Evolutionary conservation across 2,329 filamentous ascomycete genomes (phyloP), one percentile per base, ranked within the genome.

Genomic region (Xylaria hypoxylon): DNA sequence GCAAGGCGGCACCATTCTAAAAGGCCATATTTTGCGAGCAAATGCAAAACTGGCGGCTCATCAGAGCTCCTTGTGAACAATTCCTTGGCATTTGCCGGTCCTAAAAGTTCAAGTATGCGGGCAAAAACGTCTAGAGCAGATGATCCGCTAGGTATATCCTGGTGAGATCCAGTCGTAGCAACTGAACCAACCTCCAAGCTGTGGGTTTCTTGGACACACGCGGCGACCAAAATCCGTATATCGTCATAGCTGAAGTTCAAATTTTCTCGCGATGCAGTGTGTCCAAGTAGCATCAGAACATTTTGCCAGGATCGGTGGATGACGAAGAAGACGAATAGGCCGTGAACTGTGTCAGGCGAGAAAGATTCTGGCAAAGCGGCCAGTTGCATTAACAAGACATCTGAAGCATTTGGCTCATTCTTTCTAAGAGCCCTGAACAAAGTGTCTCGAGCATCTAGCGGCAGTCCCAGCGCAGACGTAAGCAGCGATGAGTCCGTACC

Each of bases 1-100:
- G 19, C 28, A 15, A 47, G 19, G 40, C 44, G 56, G 28, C 44
- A 59, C 56, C 56, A 59, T 48, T 59, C 24, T 19, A 48, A 33
- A 15, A 59, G 56, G 44, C 56, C 56, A 59, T 47, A 6, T 24
- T 59, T 59, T n/a, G 56, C 44, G 2, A 59, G 40, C 3, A 48
- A 24, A 38, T 44, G 38, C 2, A 44, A 10, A 19, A 47, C n/a
- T 13, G 26, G 28, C 17, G 11, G n/a, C 4, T 45, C 53, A 33
- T 57, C 35, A 13, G 24, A 5, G 2, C 11, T 10, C 6, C n/a
- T 45, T 15, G 26, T 57, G 38, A 31, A 22, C 38, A 57, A 15
- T 13, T 57, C 26, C 42, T 33, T 19, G 15, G 24, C 5, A 19
- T 17, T 19, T 3, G 11, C 15, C 10, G 56, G 56, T 13, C 13